These are phyloP conservation scores for Candolleomyces efflorescens DNA, from an alignment of 768 basidiomycete species.

Conservation along the genomic window DNA sequence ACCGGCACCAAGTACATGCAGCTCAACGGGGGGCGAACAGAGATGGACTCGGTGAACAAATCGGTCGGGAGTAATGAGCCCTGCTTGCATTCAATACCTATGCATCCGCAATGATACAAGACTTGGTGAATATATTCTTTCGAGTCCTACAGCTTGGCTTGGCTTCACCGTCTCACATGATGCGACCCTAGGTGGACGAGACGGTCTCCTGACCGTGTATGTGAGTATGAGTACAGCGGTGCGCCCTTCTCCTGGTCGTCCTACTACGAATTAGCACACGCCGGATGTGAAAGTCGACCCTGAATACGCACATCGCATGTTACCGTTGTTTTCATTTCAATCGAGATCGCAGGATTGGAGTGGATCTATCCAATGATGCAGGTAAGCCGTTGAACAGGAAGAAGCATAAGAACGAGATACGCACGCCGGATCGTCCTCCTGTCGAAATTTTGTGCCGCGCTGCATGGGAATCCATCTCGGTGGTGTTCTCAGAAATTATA, in stretches of 20 bases:
- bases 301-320: not conserved
- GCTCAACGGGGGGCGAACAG: no score
- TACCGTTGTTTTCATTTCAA: not conserved
- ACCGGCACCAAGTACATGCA: no score
- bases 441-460: not conserved
- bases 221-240: not conserved
- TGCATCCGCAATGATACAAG: no score
- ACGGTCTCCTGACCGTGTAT: no score
- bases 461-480: not conserved
- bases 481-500: slow-evolving; percentile 1
- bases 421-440: not conserved
- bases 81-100: no score
- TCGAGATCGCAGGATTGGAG: not conserved
- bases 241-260: not conserved
- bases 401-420: not conserved
- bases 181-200: no score
- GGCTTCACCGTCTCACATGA: no score
- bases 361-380: not conserved
- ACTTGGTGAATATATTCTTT: no score
- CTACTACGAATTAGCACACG: not conserved
- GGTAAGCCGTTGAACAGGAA: not conserved
- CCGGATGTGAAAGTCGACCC: not conserved
- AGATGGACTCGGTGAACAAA: no score
- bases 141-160: no score
- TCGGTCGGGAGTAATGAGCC: no score